Evolutionary conservation across 192 early-diverging fungal species (phyloP), one percentile per base, ranked within the genome.

Genomic region (Funneliformis mosseae): DNA sequence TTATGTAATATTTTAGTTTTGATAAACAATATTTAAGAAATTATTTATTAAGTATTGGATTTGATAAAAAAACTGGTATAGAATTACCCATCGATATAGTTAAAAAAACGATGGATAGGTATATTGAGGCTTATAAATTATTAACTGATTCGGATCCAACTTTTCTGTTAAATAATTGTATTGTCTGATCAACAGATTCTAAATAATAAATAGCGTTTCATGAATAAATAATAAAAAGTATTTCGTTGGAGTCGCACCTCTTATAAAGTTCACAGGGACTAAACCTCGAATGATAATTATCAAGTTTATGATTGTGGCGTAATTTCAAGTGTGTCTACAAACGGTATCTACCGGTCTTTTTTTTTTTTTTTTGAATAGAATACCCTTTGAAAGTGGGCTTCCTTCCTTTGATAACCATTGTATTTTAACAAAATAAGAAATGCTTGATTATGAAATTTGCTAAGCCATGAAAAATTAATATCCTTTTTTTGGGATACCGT

Each of bases 21-120:
- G 98, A 99, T 84, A 99, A 98, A 91, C 97, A 99, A 84, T 98
- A 95, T 81, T 83, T 99, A 78, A 93, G 98, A 78, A 95, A 99
- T 85, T 99, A 98, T 82, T 91, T 99, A 66, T 87, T 87, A 27
- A 91, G 89, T 50, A 92, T 93, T 74, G 92, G 91, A 80, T 99
- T 98, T 88, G 97, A 99, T 84, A 97, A 95, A 87, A 83, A 84
- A 55, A 84, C 83, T 2, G 91, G 93, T n/a, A 95, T 99, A 75
- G 90, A 92, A 25, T 83, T 99, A 77, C 97, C 97, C 14, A 86
- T 89, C 7, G 88, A 94, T 28, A 94, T 99, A 10, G 87, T 96
- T 33, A 81, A 88, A 77, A 95, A 98, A 80, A 99, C 96, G 2
- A 84, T 96, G 77, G 87, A 88, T 64, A 98, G 97, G 87, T 99